A percentile compares a stretch with the other conserved stretches of the same genome.
phyloP scores from a whole-genome alignment of 139 green algal genomes.

The Auxenochlorella pyrenoidosa region DNA sequence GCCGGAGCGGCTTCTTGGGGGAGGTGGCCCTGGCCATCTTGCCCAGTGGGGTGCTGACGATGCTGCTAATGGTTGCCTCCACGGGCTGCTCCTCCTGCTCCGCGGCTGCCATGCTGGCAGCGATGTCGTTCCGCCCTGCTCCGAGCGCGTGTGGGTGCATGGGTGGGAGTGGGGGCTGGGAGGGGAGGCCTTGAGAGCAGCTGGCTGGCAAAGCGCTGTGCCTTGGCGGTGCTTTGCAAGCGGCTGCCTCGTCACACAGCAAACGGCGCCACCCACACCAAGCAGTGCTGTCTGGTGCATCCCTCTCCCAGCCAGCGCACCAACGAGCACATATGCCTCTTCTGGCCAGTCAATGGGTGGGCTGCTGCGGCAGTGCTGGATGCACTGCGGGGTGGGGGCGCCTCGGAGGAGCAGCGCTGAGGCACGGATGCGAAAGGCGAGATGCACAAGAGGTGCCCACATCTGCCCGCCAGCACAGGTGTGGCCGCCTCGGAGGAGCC shows the following conservation, averaged over 20 bases:
- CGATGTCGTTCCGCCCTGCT: slow-evolving; percentile 85
- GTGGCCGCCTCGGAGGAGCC: background rate
- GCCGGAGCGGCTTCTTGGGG: background rate
- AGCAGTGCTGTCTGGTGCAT: no score
- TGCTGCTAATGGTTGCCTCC: slow-evolving; percentile 17
- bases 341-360: slow-evolving; percentile 81
- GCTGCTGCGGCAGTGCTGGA: slow-evolving; percentile 68
- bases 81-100: slow-evolving; percentile 23
- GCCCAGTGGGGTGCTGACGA: slow-evolving; percentile 39
- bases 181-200: no score
- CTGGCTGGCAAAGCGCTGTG: no score
- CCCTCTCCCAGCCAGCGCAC: background rate
- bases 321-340: slow-evolving; percentile 84
- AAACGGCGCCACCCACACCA: no score
- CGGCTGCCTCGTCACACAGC: no score
- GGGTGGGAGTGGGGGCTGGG: no score
- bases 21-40: slow-evolving; percentile 26
- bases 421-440: no score
- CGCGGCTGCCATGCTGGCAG: slow-evolving; percentile 63
- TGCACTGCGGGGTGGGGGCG: slow-evolving; percentile 52
- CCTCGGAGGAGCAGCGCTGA: no score
- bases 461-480: background rate
- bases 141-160: no score
- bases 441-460: no score
- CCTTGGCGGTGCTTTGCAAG: no score